Evolutionary conservation across 371 early-diverging fungal genomes (phyloP).

Genomic region (Rhizopus arrhizus): DNA sequence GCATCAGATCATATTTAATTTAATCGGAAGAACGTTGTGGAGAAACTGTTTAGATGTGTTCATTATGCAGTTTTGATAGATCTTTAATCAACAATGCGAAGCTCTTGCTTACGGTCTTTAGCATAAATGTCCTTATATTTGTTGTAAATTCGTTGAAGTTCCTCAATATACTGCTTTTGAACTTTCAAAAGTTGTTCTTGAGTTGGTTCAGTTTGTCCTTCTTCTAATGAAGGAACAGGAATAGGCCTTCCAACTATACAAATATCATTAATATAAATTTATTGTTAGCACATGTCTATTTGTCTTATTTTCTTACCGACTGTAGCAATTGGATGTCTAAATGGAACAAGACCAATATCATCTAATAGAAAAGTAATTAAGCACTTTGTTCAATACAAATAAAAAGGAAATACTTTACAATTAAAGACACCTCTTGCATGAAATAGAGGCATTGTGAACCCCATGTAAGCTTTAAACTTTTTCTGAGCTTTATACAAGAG

Average conservation of each 20-base stretch:
- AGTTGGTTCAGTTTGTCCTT: conserved; percentile 59
- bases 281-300: neutral
- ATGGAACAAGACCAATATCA: conserved; percentile 62
- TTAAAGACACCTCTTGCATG: conserved; percentile 77
- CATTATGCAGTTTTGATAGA: neutral
- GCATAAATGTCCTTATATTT: conserved; percentile 78
- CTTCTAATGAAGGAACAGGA: conserved; percentile 52
- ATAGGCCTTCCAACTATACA: conserved; percentile 71
- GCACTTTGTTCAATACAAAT: neutral
- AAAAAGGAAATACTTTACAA: conserved; percentile 44
- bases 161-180: conserved; percentile 67
- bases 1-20: too few species aligned
- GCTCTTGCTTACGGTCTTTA: conserved; percentile 59
- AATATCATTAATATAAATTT: neutral
- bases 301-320: conserved; percentile 45
- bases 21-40: too few species aligned
- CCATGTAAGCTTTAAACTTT: conserved; percentile 59
- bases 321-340: conserved; percentile 53
- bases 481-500: conserved; percentile 60
- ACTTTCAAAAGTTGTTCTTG: conserved; percentile 64
- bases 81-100: conserved; percentile 55
- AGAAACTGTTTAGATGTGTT: too few species aligned
- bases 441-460: conserved; percentile 74
- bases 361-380: conserved; percentile 27
- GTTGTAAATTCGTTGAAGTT: conserved; percentile 61